A percentile compares a stretch with the other conserved stretches of the same genome.
Evolutionary conservation across 805 yeast species (phyloP).

Genomic region (Candida silvatica): DNA sequence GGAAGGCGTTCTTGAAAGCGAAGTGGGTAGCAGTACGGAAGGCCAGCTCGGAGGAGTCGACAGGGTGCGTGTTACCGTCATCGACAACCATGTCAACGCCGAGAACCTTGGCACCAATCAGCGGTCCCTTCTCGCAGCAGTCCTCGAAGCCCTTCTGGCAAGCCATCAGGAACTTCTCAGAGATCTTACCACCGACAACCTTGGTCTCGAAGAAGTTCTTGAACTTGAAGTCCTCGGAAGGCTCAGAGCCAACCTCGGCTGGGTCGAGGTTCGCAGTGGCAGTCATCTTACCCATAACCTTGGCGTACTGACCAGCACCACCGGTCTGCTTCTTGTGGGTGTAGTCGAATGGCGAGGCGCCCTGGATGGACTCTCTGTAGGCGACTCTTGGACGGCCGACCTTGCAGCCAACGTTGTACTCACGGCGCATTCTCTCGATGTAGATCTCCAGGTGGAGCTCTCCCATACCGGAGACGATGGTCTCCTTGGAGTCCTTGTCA

Average conservation of each 20-base stretch:
- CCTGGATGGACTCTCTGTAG: constrained; percentile 84
- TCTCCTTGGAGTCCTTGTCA: constrained; percentile 88
- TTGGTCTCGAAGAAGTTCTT: constrained; percentile 75
- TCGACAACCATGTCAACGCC: constrained; percentile 90
- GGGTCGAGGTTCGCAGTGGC: constrained; percentile 45
- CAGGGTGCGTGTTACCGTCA: constrained; percentile 97
- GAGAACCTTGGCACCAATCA: constrained; percentile 87
- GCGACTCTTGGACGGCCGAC: constrained; percentile 99
- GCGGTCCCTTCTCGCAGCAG: constrained; percentile 91
- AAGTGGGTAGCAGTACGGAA: constrained; percentile 87
- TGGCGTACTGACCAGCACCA: constrained; percentile 99
- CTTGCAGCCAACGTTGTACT: constrained; percentile 88
- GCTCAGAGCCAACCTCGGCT: constrained; percentile 20
- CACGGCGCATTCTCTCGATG: constrained; percentile 97
- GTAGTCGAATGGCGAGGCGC: constrained; percentile 73
- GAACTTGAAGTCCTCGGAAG: constrained; percentile 24
- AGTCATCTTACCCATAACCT: constrained; percentile 77
- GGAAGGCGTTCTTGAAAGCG: constrained; percentile 89
- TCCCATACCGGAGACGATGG: constrained; percentile 96
- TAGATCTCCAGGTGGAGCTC: constrained; percentile 95
- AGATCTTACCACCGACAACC: constrained; percentile 94
- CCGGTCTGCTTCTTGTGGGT: constrained; percentile 98
- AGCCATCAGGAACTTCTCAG: constrained; percentile 89
- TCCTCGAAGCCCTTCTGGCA: constrained; percentile 96
- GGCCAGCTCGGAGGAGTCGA: constrained; percentile 93